A percentile compares a stretch with the other conserved stretches of the same genome.
Evolutionary conservation across 208 protist species (phyloP).

Genomic region (Trypanosoma cruzi): DNA sequence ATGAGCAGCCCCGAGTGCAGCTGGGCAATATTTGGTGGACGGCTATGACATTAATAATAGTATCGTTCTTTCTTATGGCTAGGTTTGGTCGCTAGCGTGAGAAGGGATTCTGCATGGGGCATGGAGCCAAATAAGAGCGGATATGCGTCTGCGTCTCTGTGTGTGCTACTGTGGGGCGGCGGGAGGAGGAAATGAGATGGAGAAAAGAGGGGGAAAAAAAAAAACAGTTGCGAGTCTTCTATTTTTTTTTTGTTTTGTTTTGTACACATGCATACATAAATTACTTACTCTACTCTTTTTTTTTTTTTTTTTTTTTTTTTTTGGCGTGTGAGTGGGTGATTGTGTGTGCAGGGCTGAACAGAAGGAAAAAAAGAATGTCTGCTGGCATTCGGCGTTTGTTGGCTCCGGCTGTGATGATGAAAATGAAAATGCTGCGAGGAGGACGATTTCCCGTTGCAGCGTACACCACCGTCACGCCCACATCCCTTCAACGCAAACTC

Average conservation of each 20-base stretch:
- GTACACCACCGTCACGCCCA: not conserved
- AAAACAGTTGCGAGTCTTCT: not conserved
- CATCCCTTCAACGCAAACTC: constrained; percentile 25
- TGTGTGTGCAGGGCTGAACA: not conserved
- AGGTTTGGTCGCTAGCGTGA: constrained; percentile 44
- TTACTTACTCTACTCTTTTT: constrained; percentile 19
- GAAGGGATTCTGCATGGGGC: too few species aligned
- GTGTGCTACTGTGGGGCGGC: too few species aligned
- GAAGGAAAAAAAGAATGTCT: too few species aligned
- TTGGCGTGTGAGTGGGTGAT: not conserved
- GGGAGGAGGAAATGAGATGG: too few species aligned
- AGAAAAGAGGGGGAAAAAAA: not conserved
- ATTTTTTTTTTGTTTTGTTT: not conserved
- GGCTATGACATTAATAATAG: constrained; percentile 42
- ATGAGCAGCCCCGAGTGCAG: constrained; percentile 33
- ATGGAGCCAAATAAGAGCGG: too few species aligned
- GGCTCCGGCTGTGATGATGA: not conserved
- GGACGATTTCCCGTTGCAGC: not conserved
- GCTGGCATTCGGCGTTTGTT: not conserved
- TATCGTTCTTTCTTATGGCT: constrained; percentile 36
- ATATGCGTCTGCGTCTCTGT: too few species aligned
- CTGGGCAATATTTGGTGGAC: constrained; percentile 47
- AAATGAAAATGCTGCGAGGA: not conserved
- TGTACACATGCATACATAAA: not conserved
- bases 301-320: constrained; percentile 17